These are phyloP conservation scores for Phytopythium sindhum DNA, from an alignment of 352 stramenopile species.

Conservation along the genomic window DNA sequence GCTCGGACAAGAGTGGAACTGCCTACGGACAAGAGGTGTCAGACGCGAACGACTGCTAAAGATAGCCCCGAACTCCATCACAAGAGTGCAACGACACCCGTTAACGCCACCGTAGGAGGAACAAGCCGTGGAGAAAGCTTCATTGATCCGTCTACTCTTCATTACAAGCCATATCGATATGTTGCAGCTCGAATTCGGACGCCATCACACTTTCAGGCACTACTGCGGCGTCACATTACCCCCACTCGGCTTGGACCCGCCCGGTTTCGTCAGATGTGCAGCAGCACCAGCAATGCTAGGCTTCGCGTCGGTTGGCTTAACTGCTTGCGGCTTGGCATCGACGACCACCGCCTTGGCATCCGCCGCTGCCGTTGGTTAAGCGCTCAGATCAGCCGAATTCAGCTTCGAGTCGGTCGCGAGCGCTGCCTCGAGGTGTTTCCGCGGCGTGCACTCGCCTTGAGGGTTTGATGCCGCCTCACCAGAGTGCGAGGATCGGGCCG, in stretches of 20 bases:
- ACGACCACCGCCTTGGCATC: background rate
- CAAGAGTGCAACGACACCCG: no score
- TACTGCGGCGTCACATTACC: background rate
- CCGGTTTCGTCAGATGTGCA: background rate
- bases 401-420: conserved; percentile 44
- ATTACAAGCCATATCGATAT: background rate
- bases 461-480: conserved; percentile 3
- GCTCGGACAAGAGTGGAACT: background rate
- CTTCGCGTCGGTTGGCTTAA: background rate
- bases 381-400: conserved; percentile 13
- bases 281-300: background rate
- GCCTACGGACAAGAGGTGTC: no score
- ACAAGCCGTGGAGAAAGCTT: background rate
- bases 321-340: no score
- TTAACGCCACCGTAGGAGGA: background rate
- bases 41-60: background rate
- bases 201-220: no score
- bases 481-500: conserved; percentile 11
- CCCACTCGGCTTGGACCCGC: background rate
- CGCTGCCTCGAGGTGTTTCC: conserved; percentile 46
- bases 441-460: conserved; percentile 37
- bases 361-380: no score
- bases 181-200: background rate
- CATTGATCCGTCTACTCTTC: background rate
- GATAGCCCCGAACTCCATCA: background rate